Evolutionary conservation across 2,329 filamentous ascomycete genomes (phyloP).

Genomic region (Aschersonia sp.): DNA sequence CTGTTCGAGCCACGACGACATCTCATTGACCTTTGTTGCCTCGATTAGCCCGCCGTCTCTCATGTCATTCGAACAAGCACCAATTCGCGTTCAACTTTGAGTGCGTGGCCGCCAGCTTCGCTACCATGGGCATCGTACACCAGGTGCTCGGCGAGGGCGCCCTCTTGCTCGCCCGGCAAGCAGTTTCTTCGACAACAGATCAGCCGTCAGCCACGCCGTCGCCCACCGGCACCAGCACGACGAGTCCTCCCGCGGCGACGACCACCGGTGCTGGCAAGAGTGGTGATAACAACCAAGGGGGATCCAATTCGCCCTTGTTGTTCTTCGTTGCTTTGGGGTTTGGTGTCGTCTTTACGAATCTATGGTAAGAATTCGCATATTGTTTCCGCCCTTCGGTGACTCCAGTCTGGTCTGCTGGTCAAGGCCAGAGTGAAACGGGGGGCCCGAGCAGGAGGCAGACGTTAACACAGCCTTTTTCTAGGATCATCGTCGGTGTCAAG

Average conservation of each 20-base stretch:
- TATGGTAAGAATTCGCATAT: conserved; percentile 55
- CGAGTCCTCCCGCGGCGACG: conserved; percentile 5
- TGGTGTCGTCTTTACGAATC: conserved; percentile 94
- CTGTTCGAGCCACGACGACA: too few species aligned
- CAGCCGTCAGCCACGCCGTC: conserved; percentile 5
- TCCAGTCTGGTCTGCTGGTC: too few species aligned
- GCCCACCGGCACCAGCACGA: conserved; percentile 3
- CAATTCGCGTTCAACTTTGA: neutral
- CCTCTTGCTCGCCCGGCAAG: conserved; percentile 20
- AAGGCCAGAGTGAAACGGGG: too few species aligned
- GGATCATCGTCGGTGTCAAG: conserved; percentile 99
- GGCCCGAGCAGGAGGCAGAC: neutral
- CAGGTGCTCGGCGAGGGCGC: conserved; percentile 21
- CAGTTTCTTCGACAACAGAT: conserved; percentile 4
- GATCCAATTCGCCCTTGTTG: conserved; percentile 28
- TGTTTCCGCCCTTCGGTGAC: too few species aligned
- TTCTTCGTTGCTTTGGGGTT: conserved; percentile 96
- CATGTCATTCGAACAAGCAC: too few species aligned
- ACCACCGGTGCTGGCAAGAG: conserved; percentile 6
- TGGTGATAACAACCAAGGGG: conserved; percentile 8
- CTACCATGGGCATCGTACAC: conserved; percentile 21
- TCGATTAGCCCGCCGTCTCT: too few species aligned
- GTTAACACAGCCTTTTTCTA: conserved; percentile 24
- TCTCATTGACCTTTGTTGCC: too few species aligned
- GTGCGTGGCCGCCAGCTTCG: neutral